These are phyloP conservation scores for Immersiporthe knoxdaviesiana DNA, from an alignment of 2,329 filamentous ascomycete genomes.

Conservation along the genomic window DNA sequence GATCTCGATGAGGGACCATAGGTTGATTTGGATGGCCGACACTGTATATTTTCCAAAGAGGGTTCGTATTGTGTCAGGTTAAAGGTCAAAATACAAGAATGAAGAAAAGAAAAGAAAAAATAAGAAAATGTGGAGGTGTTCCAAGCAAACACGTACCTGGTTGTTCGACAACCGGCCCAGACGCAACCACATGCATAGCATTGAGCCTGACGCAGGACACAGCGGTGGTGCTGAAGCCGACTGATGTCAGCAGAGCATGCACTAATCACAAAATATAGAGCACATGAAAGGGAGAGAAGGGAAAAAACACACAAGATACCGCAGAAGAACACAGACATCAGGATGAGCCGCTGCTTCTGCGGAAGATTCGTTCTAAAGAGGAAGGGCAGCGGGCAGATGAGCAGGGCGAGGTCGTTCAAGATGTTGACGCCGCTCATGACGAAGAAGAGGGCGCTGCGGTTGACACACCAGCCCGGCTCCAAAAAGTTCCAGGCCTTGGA, in stretches of 20 bases:
- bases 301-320: conserved; percentile 36
- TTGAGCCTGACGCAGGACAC: conserved; percentile 33
- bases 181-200: conserved; percentile 30
- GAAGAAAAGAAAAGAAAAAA: neutral
- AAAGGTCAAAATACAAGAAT: neutral
- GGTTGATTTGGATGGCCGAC: conserved; percentile 32
- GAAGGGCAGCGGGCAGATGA: conserved; percentile 36
- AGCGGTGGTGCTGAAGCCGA: conserved; percentile 23
- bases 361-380: conserved; percentile 42
- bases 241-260: neutral
- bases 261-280: neutral
- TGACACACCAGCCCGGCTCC: conserved; percentile 32
- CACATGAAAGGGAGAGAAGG: too few relatives aligned
- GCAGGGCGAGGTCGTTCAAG: conserved; percentile 37
- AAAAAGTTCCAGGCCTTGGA: conserved; percentile 31
- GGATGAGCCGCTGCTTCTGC: conserved; percentile 45
- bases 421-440: conserved; percentile 39
- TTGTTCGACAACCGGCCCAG: conserved; percentile 18
- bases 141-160: conserved; percentile 14
- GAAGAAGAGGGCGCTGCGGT: conserved; percentile 33
- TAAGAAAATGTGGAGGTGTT: neutral
- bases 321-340: conserved; percentile 44
- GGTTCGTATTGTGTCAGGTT: neutral
- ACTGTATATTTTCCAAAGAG: conserved; percentile 7
- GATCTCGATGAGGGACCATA: conserved; percentile 37